Evolutionary conservation across 164 flowering plant species (phyloP).

Genomic region (Macadamia integrifolia): DNA sequence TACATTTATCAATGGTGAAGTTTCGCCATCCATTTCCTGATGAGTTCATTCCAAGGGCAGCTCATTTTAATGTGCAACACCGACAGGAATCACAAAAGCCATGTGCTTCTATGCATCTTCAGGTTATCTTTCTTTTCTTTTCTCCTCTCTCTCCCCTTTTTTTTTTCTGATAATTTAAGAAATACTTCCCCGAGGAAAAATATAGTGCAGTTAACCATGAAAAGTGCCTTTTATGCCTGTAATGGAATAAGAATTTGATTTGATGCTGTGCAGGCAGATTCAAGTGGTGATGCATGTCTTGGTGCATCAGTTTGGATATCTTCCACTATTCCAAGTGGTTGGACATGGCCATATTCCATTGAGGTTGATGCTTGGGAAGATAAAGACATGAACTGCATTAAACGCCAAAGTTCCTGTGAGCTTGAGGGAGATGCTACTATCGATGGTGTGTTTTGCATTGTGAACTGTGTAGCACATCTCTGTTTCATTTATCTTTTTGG

Average conservation of each 20-base stretch:
- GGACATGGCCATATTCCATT: constrained; percentile 58
- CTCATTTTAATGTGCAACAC: constrained; percentile 10
- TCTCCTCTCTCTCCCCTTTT: no score
- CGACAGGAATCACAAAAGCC: constrained; percentile 14
- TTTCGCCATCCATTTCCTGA: constrained; percentile 81
- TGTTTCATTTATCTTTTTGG: constrained; percentile 1
- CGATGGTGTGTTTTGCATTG: constrained; percentile 50
- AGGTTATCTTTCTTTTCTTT: constrained; percentile 27
- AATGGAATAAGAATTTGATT: background rate
- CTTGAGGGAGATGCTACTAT: constrained; percentile 88
- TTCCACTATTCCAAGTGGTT: constrained; percentile 60
- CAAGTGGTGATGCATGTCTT: constrained; percentile 20
- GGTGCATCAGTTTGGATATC: constrained; percentile 60
- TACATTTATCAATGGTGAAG: constrained; percentile 77
- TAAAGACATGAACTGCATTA: constrained; percentile 19
- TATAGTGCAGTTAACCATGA: background rate
- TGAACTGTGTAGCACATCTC: background rate
- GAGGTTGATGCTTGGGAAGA: constrained; percentile 28
- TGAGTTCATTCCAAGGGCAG: constrained; percentile 21
- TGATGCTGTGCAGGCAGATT: constrained; percentile 56
- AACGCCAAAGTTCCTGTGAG: constrained; percentile 76
- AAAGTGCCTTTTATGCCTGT: background rate
- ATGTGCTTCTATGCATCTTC: constrained; percentile 23
- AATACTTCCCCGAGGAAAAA: background rate
- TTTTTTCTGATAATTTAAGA: no score